Evolutionary conservation across 2,329 filamentous ascomycete species (phyloP).

Genomic region (Botryotinia calthae): DNA sequence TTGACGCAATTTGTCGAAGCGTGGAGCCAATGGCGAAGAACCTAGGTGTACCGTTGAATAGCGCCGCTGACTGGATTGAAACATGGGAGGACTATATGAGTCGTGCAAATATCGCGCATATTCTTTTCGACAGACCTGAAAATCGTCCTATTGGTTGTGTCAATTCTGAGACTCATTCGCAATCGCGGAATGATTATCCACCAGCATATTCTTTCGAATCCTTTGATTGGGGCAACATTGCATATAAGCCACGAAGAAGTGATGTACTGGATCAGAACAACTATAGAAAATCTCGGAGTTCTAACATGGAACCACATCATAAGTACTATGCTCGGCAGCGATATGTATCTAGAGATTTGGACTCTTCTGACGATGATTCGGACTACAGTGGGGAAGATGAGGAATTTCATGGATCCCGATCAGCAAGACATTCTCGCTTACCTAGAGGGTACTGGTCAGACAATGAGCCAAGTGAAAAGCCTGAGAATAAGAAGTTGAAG

Average conservation of each 20-base stretch:
- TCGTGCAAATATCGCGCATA: not conserved
- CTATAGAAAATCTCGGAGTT: not conserved
- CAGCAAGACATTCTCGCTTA: not conserved
- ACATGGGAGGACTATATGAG: conserved; percentile 7
- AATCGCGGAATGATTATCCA: not conserved
- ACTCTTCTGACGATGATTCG: not conserved
- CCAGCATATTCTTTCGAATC: not conserved
- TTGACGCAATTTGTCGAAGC: not conserved
- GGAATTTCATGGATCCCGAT: not conserved
- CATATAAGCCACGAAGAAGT: not conserved
- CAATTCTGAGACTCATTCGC: not conserved
- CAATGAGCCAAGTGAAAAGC: not conserved
- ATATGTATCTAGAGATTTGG: not conserved
- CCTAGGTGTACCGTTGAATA: not conserved
- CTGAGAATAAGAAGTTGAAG: not conserved
- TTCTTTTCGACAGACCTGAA: conserved; percentile 12
- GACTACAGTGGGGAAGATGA: not conserved
- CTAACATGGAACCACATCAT: not conserved
- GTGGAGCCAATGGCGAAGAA: not conserved
- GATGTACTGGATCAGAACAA: too few relatives aligned
- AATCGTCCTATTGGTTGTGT: not conserved
- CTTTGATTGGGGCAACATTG: not conserved
- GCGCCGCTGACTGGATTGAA: conserved; percentile 4
- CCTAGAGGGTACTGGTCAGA: not conserved
- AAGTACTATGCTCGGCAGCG: not conserved